Evolutionary conservation across 2,329 filamentous ascomycete species (phyloP).

Genomic region (Colletotrichum cordylinicola): DNA sequence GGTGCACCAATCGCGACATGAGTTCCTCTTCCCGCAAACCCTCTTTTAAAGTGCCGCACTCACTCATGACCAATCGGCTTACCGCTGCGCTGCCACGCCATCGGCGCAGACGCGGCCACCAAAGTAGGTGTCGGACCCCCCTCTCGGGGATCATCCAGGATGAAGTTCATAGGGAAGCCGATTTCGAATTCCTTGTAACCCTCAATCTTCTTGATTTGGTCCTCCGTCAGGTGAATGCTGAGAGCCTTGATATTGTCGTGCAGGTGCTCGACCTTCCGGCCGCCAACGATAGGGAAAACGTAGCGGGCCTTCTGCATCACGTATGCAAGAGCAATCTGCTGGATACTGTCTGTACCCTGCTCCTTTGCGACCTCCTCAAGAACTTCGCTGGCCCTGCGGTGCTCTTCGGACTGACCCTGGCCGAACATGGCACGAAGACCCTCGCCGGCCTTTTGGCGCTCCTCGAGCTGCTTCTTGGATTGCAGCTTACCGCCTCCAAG

Average conservation of each 20-base stretch:
- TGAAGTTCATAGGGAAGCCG: constrained; percentile 58
- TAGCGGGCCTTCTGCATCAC: constrained; percentile 55
- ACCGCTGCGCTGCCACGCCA: constrained; percentile 7
- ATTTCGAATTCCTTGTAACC: constrained; percentile 55
- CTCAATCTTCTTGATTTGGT: constrained; percentile 62
- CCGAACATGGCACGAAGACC: constrained; percentile 35
- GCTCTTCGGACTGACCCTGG: constrained; percentile 49
- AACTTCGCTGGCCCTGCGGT: constrained; percentile 57
- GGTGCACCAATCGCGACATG: neutral
- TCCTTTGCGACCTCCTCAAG: constrained; percentile 65
- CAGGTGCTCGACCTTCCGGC: constrained; percentile 57
- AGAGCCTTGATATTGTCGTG: constrained; percentile 62
- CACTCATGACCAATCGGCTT: constrained; percentile 15
- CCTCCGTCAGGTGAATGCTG: constrained; percentile 50
- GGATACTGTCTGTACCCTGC: constrained; percentile 61
- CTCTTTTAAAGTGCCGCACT: neutral
- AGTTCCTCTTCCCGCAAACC: neutral
- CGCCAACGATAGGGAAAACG: constrained; percentile 60
- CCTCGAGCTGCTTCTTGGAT: constrained; percentile 38
- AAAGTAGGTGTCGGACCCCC: constrained; percentile 3
- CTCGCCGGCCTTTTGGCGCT: constrained; percentile 39
- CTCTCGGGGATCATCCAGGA: constrained; percentile 33
- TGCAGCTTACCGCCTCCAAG: constrained; percentile 60
- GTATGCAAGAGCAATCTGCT: constrained; percentile 62
- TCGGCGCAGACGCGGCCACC: constrained; percentile 10